Evolutionary conservation across 495 filamentous ascomycete species (phyloP), one percentile per base, ranked within the genome.

Genomic region (Daldinia decipiens): DNA sequence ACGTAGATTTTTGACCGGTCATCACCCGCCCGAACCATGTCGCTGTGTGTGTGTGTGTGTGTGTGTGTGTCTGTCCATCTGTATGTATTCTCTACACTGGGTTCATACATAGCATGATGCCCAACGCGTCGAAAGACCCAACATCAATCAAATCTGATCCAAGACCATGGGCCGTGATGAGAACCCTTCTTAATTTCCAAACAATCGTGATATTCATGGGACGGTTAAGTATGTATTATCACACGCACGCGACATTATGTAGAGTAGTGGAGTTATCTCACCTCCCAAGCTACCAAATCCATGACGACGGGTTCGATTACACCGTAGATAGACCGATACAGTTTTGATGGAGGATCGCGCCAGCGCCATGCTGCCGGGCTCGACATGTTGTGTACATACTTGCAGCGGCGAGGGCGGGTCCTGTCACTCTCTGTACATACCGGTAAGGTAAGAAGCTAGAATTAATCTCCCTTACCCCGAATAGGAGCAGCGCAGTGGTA

Each of bases 291-390:
- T 40, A 43, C 55, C 65, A 57, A 68, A 52, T n/a, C 65, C 65
- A 62, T 11, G 31, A 51, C 52, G 15, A 34, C 52, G 59, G 58
- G 65, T 24, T 68, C 59, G 52, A 52, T 57, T 32, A 59, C 65
- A 15, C 59, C 53, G 58, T 59, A 54, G 52, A 57, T 62, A 59
- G 59, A 43, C 65, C 65, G 65, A 68, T 68, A 67, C 26, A 45
- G 34, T 43, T 52, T 26, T 52, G 12, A 38, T 19, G 36, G 26
- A 27, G 32, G 11, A 36, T 39, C 38, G 26, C n/a, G 38, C 43
- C 52, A 53, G 59, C 26, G 11, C 65, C 65, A 40, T 32, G 59
- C 26, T 24, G 51, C 29, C 40, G 52, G 65, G 65, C 47, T 50
- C 58, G 32, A 47, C 31, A 59, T n/a, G 31, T 11, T 3, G 32